Conservation (phyloP, 2,329 filamentous ascomycete species). For the Cordyceps farinosa region DNA sequence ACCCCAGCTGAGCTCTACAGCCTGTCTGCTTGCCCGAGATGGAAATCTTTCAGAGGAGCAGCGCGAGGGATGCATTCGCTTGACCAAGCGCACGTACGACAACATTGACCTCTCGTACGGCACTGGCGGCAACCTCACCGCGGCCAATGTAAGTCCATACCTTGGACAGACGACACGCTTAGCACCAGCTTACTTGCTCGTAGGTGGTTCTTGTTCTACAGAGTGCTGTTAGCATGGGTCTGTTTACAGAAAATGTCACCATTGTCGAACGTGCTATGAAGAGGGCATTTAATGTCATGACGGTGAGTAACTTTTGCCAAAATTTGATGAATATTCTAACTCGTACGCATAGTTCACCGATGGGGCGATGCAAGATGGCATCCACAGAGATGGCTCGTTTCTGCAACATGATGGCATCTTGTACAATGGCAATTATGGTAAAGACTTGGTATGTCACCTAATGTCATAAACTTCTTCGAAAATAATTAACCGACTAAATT, state of each 20-base stretch:
- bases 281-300: conserved; percentile 22
- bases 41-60: conserved; percentile 20
- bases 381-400: conserved; percentile 26
- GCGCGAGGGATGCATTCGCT: conserved; percentile 22
- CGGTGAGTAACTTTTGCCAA: conserved; percentile 7
- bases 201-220: conserved; percentile 25
- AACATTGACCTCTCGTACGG: conserved; percentile 22
- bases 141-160: conserved; percentile 21
- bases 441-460: conserved; percentile 22
- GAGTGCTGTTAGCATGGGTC: conserved; percentile 24
- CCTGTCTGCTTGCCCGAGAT: conserved; percentile 23
- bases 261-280: conserved; percentile 21
- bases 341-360: conserved; percentile 20
- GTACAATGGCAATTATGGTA: conserved; percentile 27
- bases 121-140: conserved; percentile 22
- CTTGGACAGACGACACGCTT: accelerated
- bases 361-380: conserved; percentile 21
- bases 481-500: background rate
- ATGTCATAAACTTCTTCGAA: background rate
- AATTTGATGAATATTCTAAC: background rate
- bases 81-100: conserved; percentile 23
- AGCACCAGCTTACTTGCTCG: background rate
- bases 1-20: conserved; percentile 23
- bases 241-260: conserved; percentile 23
- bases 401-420: conserved; percentile 24